These are phyloP conservation scores for Neurospora sp. DNA, from an alignment of 2,329 filamentous ascomycete genomes.

Conservation along the genomic window DNA sequence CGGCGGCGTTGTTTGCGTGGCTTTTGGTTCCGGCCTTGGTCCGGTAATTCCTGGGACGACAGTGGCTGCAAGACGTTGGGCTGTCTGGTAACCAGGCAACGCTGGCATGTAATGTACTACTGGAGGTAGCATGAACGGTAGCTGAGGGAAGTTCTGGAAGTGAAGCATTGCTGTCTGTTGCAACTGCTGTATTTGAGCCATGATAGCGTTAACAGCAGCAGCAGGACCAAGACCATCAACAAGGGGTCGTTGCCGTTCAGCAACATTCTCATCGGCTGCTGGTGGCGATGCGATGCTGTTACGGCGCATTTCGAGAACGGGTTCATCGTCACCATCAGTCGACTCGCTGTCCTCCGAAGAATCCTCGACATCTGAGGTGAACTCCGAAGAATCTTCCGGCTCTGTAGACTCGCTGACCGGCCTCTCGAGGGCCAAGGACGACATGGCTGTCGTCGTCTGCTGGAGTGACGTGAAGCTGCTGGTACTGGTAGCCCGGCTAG, in stretches of 20 bases:
- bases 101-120: constrained; percentile 54
- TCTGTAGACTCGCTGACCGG: constrained; percentile 33
- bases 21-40: not conserved
- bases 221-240: constrained; percentile 38
- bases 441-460: constrained; percentile 36
- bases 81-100: constrained; percentile 63
- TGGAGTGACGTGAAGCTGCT: constrained; percentile 49
- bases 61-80: constrained; percentile 28
- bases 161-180: constrained; percentile 24
- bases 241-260: not conserved
- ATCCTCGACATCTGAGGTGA: constrained; percentile 18
- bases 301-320: constrained; percentile 29
- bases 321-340: constrained; percentile 30
- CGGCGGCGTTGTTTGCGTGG: not conserved
- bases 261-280: constrained; percentile 16
- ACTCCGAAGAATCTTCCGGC: constrained; percentile 33
- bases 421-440: constrained; percentile 21
- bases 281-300: constrained; percentile 18
- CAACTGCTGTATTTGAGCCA: constrained; percentile 65
- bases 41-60: not conserved
- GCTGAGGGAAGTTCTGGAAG: constrained; percentile 12
- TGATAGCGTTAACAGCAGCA: constrained; percentile 57
- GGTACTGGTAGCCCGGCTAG: constrained; percentile 56
- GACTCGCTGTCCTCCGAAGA: constrained; percentile 32
- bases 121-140: constrained; percentile 44